phyloP scores from a whole-genome alignment of 2,329 filamentous ascomycete species.

The Fonsecaea multimorphosa region DNA sequence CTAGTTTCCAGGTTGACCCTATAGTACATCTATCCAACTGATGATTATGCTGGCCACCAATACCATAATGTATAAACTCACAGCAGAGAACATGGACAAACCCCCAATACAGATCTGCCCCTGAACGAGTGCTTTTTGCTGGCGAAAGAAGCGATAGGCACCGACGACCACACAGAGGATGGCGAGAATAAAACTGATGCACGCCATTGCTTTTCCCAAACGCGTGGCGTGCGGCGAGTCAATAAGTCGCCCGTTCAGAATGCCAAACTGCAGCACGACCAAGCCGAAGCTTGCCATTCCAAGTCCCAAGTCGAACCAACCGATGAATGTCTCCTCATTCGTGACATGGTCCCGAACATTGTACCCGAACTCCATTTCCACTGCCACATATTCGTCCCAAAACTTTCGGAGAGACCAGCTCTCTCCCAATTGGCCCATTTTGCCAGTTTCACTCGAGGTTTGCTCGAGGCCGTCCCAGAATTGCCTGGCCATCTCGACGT shows the following conservation, averaged over 20 bases:
- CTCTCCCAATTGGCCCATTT: not conserved
- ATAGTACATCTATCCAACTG: not conserved
- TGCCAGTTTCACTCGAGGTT: not conserved
- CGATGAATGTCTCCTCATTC: conserved; percentile 32
- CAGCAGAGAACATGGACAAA: not conserved
- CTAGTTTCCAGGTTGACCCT: not conserved
- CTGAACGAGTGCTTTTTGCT: conserved; percentile 60
- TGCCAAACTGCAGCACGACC: conserved; percentile 26
- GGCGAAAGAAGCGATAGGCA: conserved; percentile 60
- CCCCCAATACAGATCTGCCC: not conserved
- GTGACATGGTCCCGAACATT: conserved; percentile 20
- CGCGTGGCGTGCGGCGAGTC: conserved; percentile 12
- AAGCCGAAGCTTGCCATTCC: conserved; percentile 26
- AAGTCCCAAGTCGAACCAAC: conserved; percentile 26
- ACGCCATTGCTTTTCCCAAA: conserved; percentile 39
- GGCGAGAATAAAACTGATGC: conserved; percentile 54
- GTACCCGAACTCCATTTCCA: conserved; percentile 1
- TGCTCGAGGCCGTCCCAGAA: not conserved
- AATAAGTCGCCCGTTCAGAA: conserved; percentile 8
- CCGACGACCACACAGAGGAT: conserved; percentile 56
- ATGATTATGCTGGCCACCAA: not conserved
- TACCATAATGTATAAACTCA: not conserved
- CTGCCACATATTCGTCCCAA: conserved; percentile 15
- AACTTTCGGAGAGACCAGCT: conserved; percentile 1
- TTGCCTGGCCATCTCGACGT: not conserved